Base-by-base conservation (phyloP, 768 basidiomycete genomes). In the Boletus rufocinnamomeus region DNA sequence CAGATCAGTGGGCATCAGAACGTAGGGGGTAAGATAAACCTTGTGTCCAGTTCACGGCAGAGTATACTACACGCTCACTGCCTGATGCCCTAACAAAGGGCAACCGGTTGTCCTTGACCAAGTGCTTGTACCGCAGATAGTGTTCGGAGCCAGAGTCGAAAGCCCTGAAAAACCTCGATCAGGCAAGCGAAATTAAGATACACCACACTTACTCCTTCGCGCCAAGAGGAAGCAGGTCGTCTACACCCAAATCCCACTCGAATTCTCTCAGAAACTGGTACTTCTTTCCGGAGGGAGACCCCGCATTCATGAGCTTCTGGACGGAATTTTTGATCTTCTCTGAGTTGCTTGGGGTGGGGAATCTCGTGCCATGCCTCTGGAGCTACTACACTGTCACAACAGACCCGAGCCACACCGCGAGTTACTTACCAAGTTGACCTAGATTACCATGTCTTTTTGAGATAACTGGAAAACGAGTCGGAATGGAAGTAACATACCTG, bases 321-420 rank as follows among this genome's bases (percentile, higher is more conserved):
- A 94, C 65, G 0, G 86, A 79, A 4, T 66, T 60, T 17, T 70
- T 61, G 9, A 89, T 88, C 30, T 60, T 54, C 11, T 65, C 62
- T 2, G 77, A 69, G 14, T 82, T 79, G 2, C 78, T 76, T 0
- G 67, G 62, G 0, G 91, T 93, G 0, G 92, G 92, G 64, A 79
- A 93, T 34, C 92, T 83, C 1, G 89, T 84, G 4, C 91, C 91
- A 65, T 95, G 92, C 9, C 92, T 79, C 72, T 93, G 87, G 11
- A 95, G 75, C 90, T 93, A 30, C 16, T 35, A 32, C 25, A 17
- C 23, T 6, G 56, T 72, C 37, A 58, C 10, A 23, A 55, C n/a
- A 38, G 32, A 17, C n/a, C 23, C 11, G 27, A 19, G 14, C n/a
- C 13, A 17, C 6, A 7, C 4, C 13, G 27, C 32, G n/a, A 3